A percentile compares a stretch with the other conserved stretches of the same genome.
These are phyloP conservation scores for Populus hybrid DNA, from an alignment of 441 rosid species.

Conservation along the genomic window DNA sequence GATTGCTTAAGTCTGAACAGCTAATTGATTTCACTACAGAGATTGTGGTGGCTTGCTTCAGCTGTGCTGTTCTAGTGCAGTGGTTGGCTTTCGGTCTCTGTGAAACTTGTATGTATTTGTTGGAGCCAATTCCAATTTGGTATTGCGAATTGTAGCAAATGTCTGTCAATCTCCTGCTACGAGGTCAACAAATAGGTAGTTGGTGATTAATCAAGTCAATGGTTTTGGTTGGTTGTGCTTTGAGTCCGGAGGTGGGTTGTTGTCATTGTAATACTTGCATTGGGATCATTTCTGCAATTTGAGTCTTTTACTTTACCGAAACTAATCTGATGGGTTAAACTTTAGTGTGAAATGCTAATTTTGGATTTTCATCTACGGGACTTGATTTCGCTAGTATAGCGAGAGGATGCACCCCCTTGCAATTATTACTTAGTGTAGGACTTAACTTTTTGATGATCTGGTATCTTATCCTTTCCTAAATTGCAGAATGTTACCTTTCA, in stretches of 20 bases:
- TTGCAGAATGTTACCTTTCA: neutral
- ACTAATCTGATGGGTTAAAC: neutral
- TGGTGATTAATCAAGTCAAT: neutral
- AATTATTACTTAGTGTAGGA: neutral
- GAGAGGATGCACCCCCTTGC: neutral
- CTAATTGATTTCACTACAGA: conserved; percentile 13
- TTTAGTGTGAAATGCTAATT: neutral
- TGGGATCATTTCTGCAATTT: neutral
- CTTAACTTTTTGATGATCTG: neutral
- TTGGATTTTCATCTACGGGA: neutral
- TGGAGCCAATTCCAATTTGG: conserved; percentile 2
- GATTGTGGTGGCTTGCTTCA: conserved; percentile 3
- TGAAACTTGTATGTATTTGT: neutral
- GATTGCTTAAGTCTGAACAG: conserved; percentile 1
- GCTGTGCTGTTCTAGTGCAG: neutral
- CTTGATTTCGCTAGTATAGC: neutral
- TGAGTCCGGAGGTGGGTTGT: neutral
- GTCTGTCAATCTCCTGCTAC: neutral
- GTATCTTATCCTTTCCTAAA: neutral
- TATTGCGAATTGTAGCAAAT: neutral
- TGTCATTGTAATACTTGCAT: neutral
- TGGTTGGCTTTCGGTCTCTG: neutral
- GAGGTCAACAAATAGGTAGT: neutral
- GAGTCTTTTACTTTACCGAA: neutral
- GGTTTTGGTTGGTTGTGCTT: conserved; percentile 1